Conservation (phyloP, 306 rosid genomes). For the Argentina anserina region DNA sequence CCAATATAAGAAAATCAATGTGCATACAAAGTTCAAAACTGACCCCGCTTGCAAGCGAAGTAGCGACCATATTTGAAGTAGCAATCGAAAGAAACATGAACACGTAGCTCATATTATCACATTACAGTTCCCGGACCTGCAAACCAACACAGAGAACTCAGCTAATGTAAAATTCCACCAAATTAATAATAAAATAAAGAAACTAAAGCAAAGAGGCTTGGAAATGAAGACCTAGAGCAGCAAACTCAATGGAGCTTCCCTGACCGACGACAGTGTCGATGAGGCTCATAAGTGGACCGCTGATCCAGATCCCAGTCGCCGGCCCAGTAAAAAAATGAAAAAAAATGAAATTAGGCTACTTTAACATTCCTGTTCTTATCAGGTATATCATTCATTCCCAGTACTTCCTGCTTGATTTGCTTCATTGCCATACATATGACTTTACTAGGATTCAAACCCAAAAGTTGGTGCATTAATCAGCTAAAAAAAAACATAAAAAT, state of each 20-base stretch:
- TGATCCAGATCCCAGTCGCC: constrained; percentile 75
- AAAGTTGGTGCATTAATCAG: too few species aligned
- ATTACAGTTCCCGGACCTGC: constrained; percentile 88
- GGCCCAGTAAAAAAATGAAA: constrained; percentile 88
- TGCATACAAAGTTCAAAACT: background rate
- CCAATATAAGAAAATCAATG: too few species aligned
- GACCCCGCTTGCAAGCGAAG: constrained; percentile 81
- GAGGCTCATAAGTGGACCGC: constrained; percentile 88
- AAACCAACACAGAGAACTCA: background rate
- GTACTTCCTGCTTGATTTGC: background rate
- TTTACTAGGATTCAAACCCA: too few species aligned
- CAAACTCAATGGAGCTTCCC: constrained; percentile 89
- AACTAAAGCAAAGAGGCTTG: background rate
- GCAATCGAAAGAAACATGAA: constrained; percentile 95
- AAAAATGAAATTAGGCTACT: too few species aligned
- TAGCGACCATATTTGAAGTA: constrained; percentile 94
- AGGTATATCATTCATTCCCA: background rate
- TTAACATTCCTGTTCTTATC: too few species aligned
- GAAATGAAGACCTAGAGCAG: constrained; percentile 66
- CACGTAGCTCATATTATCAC: constrained; percentile 58
- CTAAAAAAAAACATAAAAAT: background rate
- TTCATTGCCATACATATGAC: background rate
- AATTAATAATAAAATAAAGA: background rate
- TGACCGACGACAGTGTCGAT: constrained; percentile 82
- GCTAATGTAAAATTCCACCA: background rate